phyloP scores from a whole-genome alignment of 768 basidiomycete species.

The Ramaria rubella region DNA sequence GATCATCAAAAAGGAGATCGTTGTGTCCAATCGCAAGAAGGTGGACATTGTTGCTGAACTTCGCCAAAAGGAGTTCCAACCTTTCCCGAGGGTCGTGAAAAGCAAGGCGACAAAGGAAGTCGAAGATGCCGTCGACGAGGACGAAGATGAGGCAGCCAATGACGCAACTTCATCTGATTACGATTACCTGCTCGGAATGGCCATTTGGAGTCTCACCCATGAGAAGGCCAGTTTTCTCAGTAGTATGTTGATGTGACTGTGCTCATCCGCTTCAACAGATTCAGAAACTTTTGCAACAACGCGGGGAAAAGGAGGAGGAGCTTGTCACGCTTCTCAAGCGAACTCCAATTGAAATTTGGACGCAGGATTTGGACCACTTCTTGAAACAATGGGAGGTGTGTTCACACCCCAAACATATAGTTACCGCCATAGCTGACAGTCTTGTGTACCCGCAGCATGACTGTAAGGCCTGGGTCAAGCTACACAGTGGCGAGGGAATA shows the following conservation, averaged over 20 bases:
- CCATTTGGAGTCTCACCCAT: conserved; percentile 89
- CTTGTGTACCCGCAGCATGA: conserved; percentile 27
- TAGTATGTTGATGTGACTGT: background rate
- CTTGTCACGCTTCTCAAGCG: conserved; percentile 70
- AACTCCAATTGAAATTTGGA: conserved; percentile 82
- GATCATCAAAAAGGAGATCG: conserved; percentile 81
- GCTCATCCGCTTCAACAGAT: conserved; percentile 44
- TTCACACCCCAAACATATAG: conserved; percentile 13
- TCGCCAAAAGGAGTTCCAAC: conserved; percentile 76
- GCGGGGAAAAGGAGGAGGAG: conserved; percentile 76
- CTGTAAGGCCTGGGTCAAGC: conserved; percentile 38
- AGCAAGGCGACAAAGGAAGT: conserved; percentile 62
- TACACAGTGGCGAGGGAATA: conserved; percentile 38
- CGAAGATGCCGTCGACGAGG: conserved; percentile 50
- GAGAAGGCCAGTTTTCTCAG: conserved; percentile 58
- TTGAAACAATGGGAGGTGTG: conserved; percentile 78
- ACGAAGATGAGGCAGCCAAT: conserved; percentile 45
- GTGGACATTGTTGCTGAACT: conserved; percentile 79
- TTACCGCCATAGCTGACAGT: background rate
- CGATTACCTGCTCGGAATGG: conserved; percentile 93
- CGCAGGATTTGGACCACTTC: conserved; percentile 80
- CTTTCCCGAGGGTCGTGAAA: conserved; percentile 77
- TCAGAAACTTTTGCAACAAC: conserved; percentile 73
- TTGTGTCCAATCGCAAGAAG: conserved; percentile 84
- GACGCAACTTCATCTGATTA: conserved; percentile 50